Base-by-base conservation (phyloP, 306 rosid genomes). In the Fragaria ananassa region DNA sequence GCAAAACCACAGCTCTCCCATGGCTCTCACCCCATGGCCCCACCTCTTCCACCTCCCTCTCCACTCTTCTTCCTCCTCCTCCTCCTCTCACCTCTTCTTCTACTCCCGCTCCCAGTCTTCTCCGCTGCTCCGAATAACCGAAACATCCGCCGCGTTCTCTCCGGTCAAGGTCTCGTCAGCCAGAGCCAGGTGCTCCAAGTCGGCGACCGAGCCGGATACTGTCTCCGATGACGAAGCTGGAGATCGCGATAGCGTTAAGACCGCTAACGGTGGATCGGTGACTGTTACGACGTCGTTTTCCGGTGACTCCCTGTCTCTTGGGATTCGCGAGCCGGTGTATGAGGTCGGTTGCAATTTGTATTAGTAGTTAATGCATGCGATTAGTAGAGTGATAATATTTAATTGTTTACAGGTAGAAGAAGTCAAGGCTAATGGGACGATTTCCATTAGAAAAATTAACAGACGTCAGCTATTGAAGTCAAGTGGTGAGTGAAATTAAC, bases 311-410 rank as follows among this genome's bases (percentile, higher is more conserved):
- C 80, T 85, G 10, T 83, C 90, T 34, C 92, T 91, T n/a, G 97
- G 98, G 75, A 91, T 96, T 81, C 97, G 99, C 3, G 99, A 96
- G 84, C 96, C 91, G 4, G 90, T 96, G 74, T 96, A 96, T 70
- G 94, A 92, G 90, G 98, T 96, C 64, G 62, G 83, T 67, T 77
- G 63, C 23, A 34, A 6, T 39, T 56, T 12, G 23, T n/a, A 25
- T 10, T 66, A 7, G 57, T 29, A 50, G 13, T 68, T 77, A 56
- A 46, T 51, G 4, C 57, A 68, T 7, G 21, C 44, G 18, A 74
- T 74, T 60, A 41, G 45, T 39, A 37, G 37, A 14, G 8, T 7
- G 6, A 37, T 37, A 37, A 14, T 23, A 23, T 68, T 62, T 60
- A 69, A 34, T 42, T 8, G 79, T 65, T 61, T 53, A 76, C 68